Evolutionary conservation across 2,329 filamentous ascomycete genomes (phyloP).

Genomic region (Sporothrix phasma): DNA sequence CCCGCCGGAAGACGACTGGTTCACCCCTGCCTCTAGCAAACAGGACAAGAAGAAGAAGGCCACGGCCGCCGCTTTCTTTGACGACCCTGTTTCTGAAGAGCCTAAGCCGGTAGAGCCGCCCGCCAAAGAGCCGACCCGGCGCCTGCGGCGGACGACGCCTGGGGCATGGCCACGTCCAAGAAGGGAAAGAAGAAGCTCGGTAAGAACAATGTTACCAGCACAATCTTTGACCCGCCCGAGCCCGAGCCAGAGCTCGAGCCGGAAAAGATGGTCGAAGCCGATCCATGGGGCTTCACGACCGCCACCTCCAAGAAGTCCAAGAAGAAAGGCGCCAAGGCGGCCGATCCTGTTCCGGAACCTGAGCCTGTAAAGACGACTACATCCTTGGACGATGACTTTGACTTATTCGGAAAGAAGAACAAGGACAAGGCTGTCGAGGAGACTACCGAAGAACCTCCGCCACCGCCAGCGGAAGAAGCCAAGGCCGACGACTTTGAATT

Average conservation of each 20-base stretch:
- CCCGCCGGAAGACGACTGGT: constrained; percentile 26
- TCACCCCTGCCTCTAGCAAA: constrained; percentile 27
- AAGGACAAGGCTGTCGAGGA: constrained; percentile 19
- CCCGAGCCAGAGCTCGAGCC: constrained; percentile 14
- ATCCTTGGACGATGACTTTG: constrained; percentile 14
- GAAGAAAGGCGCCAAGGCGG: constrained; percentile 20
- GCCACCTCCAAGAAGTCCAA: too few relatives aligned
- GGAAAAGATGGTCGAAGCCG: constrained; percentile 12
- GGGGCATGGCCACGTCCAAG: constrained; percentile 30
- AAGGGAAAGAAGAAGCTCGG: constrained; percentile 31
- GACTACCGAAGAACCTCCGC: neutral
- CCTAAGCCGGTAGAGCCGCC: constrained; percentile 1
- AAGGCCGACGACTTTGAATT: constrained; percentile 24
- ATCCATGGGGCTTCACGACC: constrained; percentile 21
- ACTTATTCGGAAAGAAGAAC: constrained; percentile 17
- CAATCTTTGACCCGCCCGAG: constrained; percentile 14
- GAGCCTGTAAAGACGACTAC: neutral
- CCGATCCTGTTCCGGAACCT: neutral
- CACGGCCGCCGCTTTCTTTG: constrained; percentile 11
- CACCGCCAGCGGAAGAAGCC: constrained; percentile 12
- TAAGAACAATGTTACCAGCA: constrained; percentile 24
- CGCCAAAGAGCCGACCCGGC: constrained; percentile 19
- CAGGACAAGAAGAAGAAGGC: constrained; percentile 35
- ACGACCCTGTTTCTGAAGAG: constrained; percentile 18
- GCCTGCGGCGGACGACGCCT: constrained; percentile 16